phyloP scores from a whole-genome alignment of 306 rosid genomes.

The Alnus rubra region DNA sequence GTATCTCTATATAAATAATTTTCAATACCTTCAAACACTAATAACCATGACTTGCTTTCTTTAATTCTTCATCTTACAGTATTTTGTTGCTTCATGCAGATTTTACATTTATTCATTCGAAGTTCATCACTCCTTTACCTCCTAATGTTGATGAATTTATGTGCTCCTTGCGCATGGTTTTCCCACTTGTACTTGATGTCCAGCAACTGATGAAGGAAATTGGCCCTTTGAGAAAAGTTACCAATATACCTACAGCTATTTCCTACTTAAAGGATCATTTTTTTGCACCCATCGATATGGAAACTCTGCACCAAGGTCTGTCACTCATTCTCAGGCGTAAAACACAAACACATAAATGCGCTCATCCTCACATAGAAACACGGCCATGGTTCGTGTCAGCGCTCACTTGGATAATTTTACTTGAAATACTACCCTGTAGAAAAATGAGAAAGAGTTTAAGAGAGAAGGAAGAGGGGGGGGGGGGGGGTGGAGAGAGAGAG shows the following conservation, averaged over 20 bases:
- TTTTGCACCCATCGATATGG: slow-evolving; percentile 64
- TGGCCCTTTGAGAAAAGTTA: slow-evolving; percentile 53
- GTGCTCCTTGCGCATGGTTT: slow-evolving; percentile 48
- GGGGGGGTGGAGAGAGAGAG: too few species aligned
- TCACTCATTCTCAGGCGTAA: not conserved
- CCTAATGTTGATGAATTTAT: slow-evolving; percentile 62
- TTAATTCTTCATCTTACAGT: slow-evolving; percentile 28
- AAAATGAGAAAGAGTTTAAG: too few species aligned
- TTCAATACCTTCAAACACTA: slow-evolving; percentile 22
- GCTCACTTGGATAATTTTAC: not conserved
- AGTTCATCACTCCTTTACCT: slow-evolving; percentile 77
- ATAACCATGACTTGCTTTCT: slow-evolving; percentile 16
- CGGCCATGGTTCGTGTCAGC: slow-evolving; percentile 14
- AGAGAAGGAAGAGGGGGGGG: too few species aligned
- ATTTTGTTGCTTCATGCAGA: slow-evolving; percentile 53
- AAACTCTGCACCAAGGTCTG: slow-evolving; percentile 61
- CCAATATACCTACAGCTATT: slow-evolving; percentile 58
- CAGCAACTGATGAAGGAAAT: slow-evolving; percentile 64
- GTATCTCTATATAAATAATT: slow-evolving; percentile 49
- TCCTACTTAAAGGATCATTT: slow-evolving; percentile 66
- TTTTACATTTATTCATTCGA: slow-evolving; percentile 73
- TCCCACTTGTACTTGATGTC: slow-evolving; percentile 65
- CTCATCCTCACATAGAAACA: slow-evolving; percentile 11
- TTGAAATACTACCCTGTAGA: not conserved
- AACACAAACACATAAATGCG: not conserved